Evolutionary conservation across 148 eudicot species (phyloP).

Genomic region (Nepenthes gracilis): DNA sequence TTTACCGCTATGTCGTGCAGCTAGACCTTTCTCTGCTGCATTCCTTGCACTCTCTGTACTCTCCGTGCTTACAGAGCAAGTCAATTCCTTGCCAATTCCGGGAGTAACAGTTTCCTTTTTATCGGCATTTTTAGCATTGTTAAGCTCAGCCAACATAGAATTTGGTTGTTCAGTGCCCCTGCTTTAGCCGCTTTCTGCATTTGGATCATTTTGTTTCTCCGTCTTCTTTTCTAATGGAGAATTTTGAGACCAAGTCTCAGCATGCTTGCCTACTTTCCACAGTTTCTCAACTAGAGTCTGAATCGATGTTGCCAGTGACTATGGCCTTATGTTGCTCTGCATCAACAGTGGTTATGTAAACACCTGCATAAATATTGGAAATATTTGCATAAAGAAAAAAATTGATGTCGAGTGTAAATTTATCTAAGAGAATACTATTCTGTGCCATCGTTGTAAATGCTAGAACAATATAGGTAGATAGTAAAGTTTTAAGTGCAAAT

Average conservation of each 20-base stretch:
- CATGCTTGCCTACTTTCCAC: conserved; percentile 49
- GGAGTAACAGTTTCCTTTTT: background rate
- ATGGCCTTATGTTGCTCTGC: conserved; percentile 50
- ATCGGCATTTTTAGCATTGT: conserved; percentile 1
- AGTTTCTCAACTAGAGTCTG: conserved; percentile 49
- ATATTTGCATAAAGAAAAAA: conserved; percentile 1
- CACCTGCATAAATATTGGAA: conserved; percentile 27
- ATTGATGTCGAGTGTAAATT: background rate
- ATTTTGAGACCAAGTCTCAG: conserved; percentile 48
- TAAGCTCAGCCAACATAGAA: conserved; percentile 4
- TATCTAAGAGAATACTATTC: too few species aligned
- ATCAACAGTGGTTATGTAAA: conserved; percentile 56
- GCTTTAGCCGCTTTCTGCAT: background rate
- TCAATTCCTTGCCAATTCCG: conserved; percentile 1
- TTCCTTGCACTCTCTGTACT: background rate
- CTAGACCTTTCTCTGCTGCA: too few species aligned
- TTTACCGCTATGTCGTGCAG: conserved; percentile 6
- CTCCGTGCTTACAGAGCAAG: background rate
- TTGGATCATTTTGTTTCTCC: conserved; percentile 15
- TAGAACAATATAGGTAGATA: too few species aligned
- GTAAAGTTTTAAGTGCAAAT: too few species aligned
- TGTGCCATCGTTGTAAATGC: too few species aligned
- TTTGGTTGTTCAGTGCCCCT: conserved; percentile 13
- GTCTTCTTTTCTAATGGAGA: conserved; percentile 12
- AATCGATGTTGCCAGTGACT: conserved; percentile 52